Conservation (phyloP, 2,329 filamentous ascomycete genomes). For the Elsinoe fawcettii region DNA sequence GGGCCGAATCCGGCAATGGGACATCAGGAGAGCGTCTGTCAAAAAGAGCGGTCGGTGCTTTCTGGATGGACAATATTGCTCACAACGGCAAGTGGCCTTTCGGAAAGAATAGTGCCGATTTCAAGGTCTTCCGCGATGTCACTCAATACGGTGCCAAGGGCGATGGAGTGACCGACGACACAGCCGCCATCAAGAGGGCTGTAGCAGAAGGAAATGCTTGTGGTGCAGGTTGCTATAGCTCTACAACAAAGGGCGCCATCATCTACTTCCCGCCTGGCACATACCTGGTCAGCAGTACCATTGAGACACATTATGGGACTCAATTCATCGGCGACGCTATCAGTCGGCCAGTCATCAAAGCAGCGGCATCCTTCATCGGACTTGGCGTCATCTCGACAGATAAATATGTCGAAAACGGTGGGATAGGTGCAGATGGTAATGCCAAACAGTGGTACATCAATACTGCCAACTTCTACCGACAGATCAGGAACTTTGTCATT, state of each 20-base stretch:
- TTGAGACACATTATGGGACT: conserved; percentile 23
- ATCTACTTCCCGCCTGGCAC: conserved; percentile 52
- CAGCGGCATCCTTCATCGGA: conserved; percentile 24
- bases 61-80: no score
- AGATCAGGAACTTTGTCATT: conserved; percentile 50
- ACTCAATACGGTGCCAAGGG: conserved; percentile 35
- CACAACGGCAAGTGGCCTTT: no score
- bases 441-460: conserved; percentile 25
- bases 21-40: no score
- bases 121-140: no score
- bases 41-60: no score
- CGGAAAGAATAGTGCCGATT: no score
- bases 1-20: no score
- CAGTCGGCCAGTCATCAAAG: conserved; percentile 18
- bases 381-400: conserved; percentile 26
- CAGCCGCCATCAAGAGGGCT: conserved; percentile 49
- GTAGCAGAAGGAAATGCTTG: conserved; percentile 29
- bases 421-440: no score
- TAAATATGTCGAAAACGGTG: conserved; percentile 25
- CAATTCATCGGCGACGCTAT: conserved; percentile 22
- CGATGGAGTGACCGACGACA: conserved; percentile 53
- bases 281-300: conserved; percentile 38
- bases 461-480: conserved; percentile 43
- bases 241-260: conserved; percentile 29
- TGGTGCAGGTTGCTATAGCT: neutral